Percentiles rank a stretch among this genome's conserved stretches.
phyloP scores from a whole-genome alignment of 257 asterid genomes.

The Solanum gracilifrons region DNA sequence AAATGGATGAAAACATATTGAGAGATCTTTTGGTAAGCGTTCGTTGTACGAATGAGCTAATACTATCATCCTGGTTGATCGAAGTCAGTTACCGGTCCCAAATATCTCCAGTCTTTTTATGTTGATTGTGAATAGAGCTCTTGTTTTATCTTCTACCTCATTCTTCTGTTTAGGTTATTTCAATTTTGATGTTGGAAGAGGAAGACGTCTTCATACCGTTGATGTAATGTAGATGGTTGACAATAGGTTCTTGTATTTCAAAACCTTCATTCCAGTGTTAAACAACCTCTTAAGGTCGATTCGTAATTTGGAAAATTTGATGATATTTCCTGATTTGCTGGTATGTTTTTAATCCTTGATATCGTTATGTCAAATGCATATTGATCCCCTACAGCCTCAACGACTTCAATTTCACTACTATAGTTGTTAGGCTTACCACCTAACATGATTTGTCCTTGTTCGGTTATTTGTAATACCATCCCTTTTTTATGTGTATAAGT shows the following conservation, averaged over 20 bases:
- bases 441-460: too few relatives aligned
- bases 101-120: neutral
- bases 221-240: neutral
- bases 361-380: too few relatives aligned
- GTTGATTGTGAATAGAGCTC: neutral
- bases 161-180: too few relatives aligned
- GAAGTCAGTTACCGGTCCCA: neutral
- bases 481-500: too few relatives aligned
- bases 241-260: neutral
- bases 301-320: neutral
- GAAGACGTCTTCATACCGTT: neutral
- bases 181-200: neutral
- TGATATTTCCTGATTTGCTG: neutral
- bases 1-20: neutral
- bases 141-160: too few relatives aligned
- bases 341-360: neutral
- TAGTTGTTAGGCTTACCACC: too few relatives aligned
- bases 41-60: neutral
- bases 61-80: neutral
- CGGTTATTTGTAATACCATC: too few relatives aligned
- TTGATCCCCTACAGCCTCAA: too few relatives aligned
- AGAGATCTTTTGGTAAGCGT: neutral
- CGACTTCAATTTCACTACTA: too few relatives aligned
- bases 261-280: too few relatives aligned
- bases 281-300: neutral